Conservation (phyloP, 2,329 filamentous ascomycete species). For the Pseudonectria buxi region DNA sequence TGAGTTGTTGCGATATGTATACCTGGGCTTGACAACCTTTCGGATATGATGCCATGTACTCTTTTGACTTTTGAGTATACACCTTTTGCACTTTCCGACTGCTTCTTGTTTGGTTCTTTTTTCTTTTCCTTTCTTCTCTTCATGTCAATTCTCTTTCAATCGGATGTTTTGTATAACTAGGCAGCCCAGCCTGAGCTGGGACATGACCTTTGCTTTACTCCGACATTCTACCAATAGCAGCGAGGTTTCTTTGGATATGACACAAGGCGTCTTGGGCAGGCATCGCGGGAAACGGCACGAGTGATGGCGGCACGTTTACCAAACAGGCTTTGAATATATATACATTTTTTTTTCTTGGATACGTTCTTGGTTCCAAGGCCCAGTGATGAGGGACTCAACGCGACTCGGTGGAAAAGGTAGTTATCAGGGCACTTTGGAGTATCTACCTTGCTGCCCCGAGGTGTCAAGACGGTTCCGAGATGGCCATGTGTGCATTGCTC, state of each 20-base stretch:
- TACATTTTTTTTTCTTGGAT: conserved; percentile 17
- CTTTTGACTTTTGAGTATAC: too few relatives aligned
- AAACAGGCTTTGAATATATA: conserved; percentile 15
- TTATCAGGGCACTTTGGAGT: too few relatives aligned
- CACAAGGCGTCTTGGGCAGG: conserved; percentile 24
- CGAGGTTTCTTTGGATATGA: conserved; percentile 16
- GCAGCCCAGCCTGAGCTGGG: conserved; percentile 15
- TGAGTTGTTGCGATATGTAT: conserved; percentile 10
- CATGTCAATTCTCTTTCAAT: conserved; percentile 7
- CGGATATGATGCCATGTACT: conserved; percentile 1
- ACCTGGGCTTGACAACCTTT: conserved; percentile 2
- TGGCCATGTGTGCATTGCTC: too few relatives aligned
- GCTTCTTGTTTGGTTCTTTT: conserved; percentile 7
- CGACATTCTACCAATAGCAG: conserved; percentile 12
- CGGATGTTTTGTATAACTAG: conserved; percentile 15
- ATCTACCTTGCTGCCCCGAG: too few relatives aligned
- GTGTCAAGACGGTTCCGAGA: too few relatives aligned
- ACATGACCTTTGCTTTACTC: conserved; percentile 18
- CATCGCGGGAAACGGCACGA: conserved; percentile 22
- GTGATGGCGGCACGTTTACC: conserved; percentile 21
- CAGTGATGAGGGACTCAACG: too few relatives aligned
- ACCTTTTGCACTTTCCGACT: background rate
- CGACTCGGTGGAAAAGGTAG: too few relatives aligned
- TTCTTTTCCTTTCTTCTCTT: conserved; percentile 15
- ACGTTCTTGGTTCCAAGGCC: too few relatives aligned